Percentiles rank a stretch among this genome's conserved stretches.
Conservation (phyloP, 495 filamentous ascomycete species). For the Penicillium chermesinum region DNA sequence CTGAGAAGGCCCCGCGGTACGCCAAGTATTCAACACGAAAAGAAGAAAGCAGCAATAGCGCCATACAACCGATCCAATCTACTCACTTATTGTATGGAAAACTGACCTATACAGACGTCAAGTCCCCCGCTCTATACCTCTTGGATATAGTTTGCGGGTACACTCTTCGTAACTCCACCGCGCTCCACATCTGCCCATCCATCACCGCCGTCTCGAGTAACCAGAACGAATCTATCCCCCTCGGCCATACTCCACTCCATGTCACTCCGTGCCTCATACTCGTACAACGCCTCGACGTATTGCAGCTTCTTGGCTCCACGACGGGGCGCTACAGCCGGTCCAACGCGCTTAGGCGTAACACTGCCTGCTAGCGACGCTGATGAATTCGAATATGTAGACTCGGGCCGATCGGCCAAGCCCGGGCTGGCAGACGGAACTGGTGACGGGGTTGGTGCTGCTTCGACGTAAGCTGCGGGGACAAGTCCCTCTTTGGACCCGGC, state of each 20-base stretch:
- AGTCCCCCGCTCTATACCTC: slow-evolving; percentile 44
- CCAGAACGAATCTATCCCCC: slow-evolving; percentile 85
- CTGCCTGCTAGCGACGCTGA: slow-evolving; percentile 64
- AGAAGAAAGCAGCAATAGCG: slow-evolving; percentile 6
- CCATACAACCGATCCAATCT: not conserved
- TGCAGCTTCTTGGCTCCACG: slow-evolving; percentile 92
- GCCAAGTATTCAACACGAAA: not conserved
- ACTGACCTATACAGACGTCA: slow-evolving; percentile 5
- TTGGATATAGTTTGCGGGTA: slow-evolving; percentile 90
- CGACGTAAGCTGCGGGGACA: slow-evolving; percentile 80
- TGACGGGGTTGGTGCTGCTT: slow-evolving; percentile 46
- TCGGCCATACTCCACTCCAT: slow-evolving; percentile 84
- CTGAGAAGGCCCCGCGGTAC: slow-evolving; percentile 9
- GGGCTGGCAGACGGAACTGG: slow-evolving; percentile 34
- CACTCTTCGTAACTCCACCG: slow-evolving; percentile 82
- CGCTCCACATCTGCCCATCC: slow-evolving; percentile 97
- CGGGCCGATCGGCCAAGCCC: slow-evolving; percentile 42
- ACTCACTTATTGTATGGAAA: slow-evolving; percentile 4
- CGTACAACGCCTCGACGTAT: slow-evolving; percentile 90
- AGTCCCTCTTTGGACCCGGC: slow-evolving; percentile 65
- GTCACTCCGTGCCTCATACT: slow-evolving; percentile 81
- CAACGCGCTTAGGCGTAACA: slow-evolving; percentile 68
- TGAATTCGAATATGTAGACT: slow-evolving; percentile 76
- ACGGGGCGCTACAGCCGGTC: slow-evolving; percentile 86
- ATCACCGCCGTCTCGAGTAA: slow-evolving; percentile 79